Percentiles rank a stretch among this genome's conserved stretches.
phyloP scores from a whole-genome alignment of 495 filamentous ascomycete genomes.

The Xylaria acuta region DNA sequence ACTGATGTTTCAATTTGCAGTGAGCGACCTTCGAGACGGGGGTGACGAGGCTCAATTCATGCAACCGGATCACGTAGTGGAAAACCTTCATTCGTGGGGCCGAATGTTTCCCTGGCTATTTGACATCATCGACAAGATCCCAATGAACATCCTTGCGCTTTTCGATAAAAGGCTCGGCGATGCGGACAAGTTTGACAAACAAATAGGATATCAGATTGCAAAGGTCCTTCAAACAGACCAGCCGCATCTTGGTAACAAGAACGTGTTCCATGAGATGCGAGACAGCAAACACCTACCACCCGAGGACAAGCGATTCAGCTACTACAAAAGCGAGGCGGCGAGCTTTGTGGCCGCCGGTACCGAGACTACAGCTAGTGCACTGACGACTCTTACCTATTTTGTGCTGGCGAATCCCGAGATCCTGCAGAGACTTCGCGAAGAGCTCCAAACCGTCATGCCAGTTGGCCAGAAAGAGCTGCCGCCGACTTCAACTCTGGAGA shows the following conservation, averaged over 20 bases:
- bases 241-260: constrained; percentile 6
- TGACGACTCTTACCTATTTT: constrained; percentile 45
- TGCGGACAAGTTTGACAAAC: constrained; percentile 3
- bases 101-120: constrained; percentile 4
- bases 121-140: background rate
- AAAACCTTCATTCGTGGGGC: background rate
- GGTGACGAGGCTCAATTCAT: constrained; percentile 32
- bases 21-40: constrained; percentile 28
- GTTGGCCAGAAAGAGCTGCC: background rate
- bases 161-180: background rate
- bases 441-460: constrained; percentile 41
- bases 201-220: background rate
- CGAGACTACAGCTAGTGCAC: constrained; percentile 52
- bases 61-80: constrained; percentile 7
- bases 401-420: constrained; percentile 43
- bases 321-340: constrained; percentile 52
- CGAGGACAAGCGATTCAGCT: constrained; percentile 41
- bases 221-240: background rate
- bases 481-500: constrained; percentile 1
- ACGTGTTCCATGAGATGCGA: constrained; percentile 11
- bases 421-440: constrained; percentile 39
- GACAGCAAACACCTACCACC: constrained; percentile 13
- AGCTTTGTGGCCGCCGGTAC: constrained; percentile 56
- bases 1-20: background rate
- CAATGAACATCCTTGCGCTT: constrained; percentile 7